A percentile compares a stretch with the other conserved stretches of the same genome.
These are phyloP conservation scores for Xylaria sp. DNA, from an alignment of 2,329 filamentous ascomycete species.

Conservation along the genomic window DNA sequence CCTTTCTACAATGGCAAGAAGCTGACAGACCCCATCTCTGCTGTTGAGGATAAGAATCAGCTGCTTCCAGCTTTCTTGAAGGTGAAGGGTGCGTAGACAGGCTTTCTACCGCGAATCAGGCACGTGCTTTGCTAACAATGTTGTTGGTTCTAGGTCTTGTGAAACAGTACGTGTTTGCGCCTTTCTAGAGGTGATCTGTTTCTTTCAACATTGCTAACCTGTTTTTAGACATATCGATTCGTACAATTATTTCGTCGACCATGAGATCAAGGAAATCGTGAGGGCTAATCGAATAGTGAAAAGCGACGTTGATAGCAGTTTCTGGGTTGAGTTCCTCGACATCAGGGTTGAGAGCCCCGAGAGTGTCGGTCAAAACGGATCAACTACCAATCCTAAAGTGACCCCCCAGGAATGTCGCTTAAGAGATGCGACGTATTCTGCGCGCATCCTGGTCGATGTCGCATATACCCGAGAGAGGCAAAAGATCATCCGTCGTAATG, in stretches of 20 bases:
- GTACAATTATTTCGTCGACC: conserved; percentile 97
- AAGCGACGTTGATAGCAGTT: conserved; percentile 90
- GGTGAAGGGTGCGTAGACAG: conserved; percentile 71
- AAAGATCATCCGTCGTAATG: conserved; percentile 73
- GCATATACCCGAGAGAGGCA: conserved; percentile 84
- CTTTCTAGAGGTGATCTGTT: background rate
- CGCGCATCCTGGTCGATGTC: conserved; percentile 91
- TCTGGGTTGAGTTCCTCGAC: conserved; percentile 91
- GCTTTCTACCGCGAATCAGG: conserved; percentile 16
- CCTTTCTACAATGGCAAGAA: conserved; percentile 73
- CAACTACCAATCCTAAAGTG: conserved; percentile 73
- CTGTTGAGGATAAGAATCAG: conserved; percentile 90
- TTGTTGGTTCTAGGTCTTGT: conserved; percentile 59
- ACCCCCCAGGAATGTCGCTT: conserved; percentile 96
- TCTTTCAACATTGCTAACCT: conserved; percentile 21
- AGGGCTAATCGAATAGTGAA: conserved; percentile 86
- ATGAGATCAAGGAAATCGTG: conserved; percentile 96
- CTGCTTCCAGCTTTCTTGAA: conserved; percentile 96
- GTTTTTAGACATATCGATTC: conserved; percentile 80
- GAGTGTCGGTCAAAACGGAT: conserved; percentile 75
- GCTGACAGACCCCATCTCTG: conserved; percentile 68
- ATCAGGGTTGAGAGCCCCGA: conserved; percentile 86
- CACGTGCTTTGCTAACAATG: conserved; percentile 12
- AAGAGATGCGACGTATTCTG: conserved; percentile 97
- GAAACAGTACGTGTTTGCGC: conserved; percentile 68